These are phyloP conservation scores for Aspergillus neoniger DNA, from an alignment of 2,329 filamentous ascomycete species.

Conservation along the genomic window DNA sequence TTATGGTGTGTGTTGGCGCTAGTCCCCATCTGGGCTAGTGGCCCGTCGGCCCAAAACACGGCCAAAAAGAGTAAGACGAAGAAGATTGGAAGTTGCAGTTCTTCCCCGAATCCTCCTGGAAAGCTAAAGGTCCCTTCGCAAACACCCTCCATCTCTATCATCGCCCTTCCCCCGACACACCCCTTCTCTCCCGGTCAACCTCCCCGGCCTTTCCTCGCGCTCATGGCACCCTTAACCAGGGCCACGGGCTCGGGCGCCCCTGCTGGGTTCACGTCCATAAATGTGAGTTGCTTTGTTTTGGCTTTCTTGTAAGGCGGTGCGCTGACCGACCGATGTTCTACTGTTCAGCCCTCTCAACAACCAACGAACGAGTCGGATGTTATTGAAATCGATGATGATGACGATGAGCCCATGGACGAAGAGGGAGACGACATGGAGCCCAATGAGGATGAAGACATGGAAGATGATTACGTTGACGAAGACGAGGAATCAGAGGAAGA, in stretches of 20 bases:
- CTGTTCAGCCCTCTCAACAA: constrained; percentile 20
- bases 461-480: constrained; percentile 30
- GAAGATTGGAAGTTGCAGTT: constrained; percentile 26
- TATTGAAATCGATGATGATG: constrained; percentile 43
- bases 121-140: constrained; percentile 1
- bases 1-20: constrained; percentile 31
- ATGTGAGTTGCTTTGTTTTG: constrained; percentile 27
- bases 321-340: constrained; percentile 17
- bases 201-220: not conserved
- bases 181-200: not conserved
- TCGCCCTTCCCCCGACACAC: not conserved
- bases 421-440: constrained; percentile 1
- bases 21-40: constrained; percentile 35
- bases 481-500: constrained; percentile 31
- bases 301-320: constrained; percentile 11
- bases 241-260: constrained; percentile 30
- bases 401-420: constrained; percentile 28
- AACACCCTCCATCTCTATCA: not conserved
- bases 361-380: constrained; percentile 35
- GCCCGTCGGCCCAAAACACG: constrained; percentile 30
- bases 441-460: constrained; percentile 33
- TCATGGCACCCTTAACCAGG: constrained; percentile 45
- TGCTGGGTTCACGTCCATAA: constrained; percentile 27
- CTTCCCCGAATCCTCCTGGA: constrained; percentile 21
- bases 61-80: constrained; percentile 34